Conservation (phyloP, 2,329 filamentous ascomycete species). For the Malbranchea zuffiana region DNA sequence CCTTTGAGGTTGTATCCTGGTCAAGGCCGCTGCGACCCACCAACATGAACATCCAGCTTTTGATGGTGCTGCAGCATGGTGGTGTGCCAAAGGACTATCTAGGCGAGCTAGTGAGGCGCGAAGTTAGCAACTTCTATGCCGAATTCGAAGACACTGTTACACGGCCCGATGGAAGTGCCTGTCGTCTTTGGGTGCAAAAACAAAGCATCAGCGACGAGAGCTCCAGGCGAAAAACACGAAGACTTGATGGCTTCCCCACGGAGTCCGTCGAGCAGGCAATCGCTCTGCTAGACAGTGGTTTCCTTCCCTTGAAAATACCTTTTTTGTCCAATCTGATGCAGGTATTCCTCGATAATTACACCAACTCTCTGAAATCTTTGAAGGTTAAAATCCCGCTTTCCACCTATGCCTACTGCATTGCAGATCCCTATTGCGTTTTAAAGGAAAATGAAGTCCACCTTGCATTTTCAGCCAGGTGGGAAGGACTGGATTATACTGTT, state of each 20-base stretch:
- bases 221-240: constrained; percentile 12
- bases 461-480: constrained; percentile 41
- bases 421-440: constrained; percentile 44
- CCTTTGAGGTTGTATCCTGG: constrained; percentile 46
- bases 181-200: constrained; percentile 20
- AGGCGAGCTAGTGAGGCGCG: constrained; percentile 30
- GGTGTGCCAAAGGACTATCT: constrained; percentile 37
- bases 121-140: constrained; percentile 27
- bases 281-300: constrained; percentile 36
- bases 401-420: constrained; percentile 46
- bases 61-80: constrained; percentile 46
- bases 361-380: constrained; percentile 38
- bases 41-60: constrained; percentile 43
- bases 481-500: constrained; percentile 29
- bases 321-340: constrained; percentile 34
- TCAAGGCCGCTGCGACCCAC: constrained; percentile 36
- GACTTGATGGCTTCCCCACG: constrained; percentile 28
- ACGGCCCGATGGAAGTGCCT: constrained; percentile 24
- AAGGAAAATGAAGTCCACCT: constrained; percentile 46
- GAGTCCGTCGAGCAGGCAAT: constrained; percentile 28
- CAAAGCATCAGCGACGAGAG: neutral
- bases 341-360: constrained; percentile 29
- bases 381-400: constrained; percentile 41
- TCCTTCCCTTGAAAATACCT: constrained; percentile 32
- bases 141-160: constrained; percentile 30